A percentile compares a stretch with the other conserved stretches of the same genome.
Conservation (phyloP, 2,329 filamentous ascomycete genomes). For the Trichoderma harzianum region DNA sequence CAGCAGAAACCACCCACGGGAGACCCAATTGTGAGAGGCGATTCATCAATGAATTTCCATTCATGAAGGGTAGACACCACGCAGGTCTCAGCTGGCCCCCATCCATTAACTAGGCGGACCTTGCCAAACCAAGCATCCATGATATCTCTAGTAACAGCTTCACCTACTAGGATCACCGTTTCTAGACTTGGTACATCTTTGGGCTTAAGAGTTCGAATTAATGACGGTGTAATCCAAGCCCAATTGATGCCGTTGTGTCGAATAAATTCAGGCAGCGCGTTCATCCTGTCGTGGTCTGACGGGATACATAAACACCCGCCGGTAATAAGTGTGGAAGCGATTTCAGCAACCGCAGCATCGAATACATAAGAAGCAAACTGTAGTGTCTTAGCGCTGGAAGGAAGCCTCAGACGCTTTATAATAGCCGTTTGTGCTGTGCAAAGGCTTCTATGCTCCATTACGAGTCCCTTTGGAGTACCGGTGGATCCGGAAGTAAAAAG, state of each 20-base stretch:
- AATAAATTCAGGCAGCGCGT: conserved; percentile 15
- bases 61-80: conserved; percentile 16
- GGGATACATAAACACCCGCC: conserved; percentile 10
- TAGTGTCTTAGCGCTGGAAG: neutral
- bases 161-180: conserved; percentile 12
- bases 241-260: neutral
- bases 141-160: conserved; percentile 10
- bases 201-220: neutral
- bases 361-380: conserved; percentile 17
- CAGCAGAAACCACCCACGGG: conserved; percentile 16
- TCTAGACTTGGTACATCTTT: conserved; percentile 11
- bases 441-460: conserved; percentile 16
- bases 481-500: conserved; percentile 15
- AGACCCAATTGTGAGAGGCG: conserved; percentile 14
- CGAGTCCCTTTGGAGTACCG: conserved; percentile 9
- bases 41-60: conserved; percentile 8
- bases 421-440: conserved; percentile 4
- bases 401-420: neutral
- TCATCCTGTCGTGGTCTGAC: conserved; percentile 16
- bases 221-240: conserved; percentile 16
- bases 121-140: conserved; percentile 19
- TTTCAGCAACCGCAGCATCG: conserved; percentile 18
- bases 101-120: conserved; percentile 22
- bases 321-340: neutral
- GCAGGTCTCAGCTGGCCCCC: conserved; percentile 23